Evolutionary conservation across 495 filamentous ascomycete genomes (phyloP), one percentile per base, ranked within the genome.

Genomic region (Rhizodiscina lignyota): DNA sequence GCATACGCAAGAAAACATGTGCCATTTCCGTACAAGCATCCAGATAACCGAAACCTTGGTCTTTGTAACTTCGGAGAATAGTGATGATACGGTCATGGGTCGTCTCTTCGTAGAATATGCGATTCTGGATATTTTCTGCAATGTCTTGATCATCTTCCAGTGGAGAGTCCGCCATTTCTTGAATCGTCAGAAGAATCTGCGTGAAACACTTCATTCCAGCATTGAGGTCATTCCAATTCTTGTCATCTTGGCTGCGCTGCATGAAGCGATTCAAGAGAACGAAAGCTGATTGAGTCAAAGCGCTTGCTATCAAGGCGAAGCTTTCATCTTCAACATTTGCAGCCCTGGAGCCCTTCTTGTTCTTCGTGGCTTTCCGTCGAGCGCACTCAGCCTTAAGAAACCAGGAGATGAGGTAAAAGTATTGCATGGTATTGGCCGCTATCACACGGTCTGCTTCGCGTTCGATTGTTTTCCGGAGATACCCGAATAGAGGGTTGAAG

Each of bases 141-240:
- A 99, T 94, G 41, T 96, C 91, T 54, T 91, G 82, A 45, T 99
- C 83, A 6, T 96, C 91, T 41, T 94, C 87, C 18, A 83, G 64
- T 0, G 71, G 69, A 0, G 82, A 87, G 26, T 77, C 69, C 2
- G 74, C 62, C 91, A 99, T 99, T 39, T 92, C 83, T 49, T 94
- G 87, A 2, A 94, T 77, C 0, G 86, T 94, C 27, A 94, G 63
- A n/a, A 97, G 63, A 32, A 77, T 78, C 48, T 82, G 77, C 2
- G 77, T 82, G 50, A 93, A 91, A 48, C 83, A 93, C 31, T 81
- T 75, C 78, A 94, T 93, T 27, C 77, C 75, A 3, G 87, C 74
- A 34, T 84, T 83, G 13, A 94, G 56, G 42, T 86, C 78, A 30
- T 72, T 70, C 89, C 89, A 96, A 30, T 70, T 65, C 45, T 92